phyloP scores from a whole-genome alignment of 805 yeast genomes.

The Kodamaea laetipori region DNA sequence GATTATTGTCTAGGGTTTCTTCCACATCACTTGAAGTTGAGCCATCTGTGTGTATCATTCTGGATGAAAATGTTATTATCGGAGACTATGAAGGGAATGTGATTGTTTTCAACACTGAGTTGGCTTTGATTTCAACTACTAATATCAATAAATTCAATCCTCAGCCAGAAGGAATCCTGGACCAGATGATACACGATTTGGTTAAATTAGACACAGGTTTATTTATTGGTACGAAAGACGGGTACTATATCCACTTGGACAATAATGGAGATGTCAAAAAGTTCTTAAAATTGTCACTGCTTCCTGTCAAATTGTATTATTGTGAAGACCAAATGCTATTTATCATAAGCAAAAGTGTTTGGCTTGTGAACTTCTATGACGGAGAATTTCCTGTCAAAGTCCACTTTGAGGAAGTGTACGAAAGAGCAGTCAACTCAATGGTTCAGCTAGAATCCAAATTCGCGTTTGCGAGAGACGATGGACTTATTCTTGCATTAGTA shows the following conservation, averaged over 20 bases:
- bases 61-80: background rate
- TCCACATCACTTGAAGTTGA: constrained; percentile 4
- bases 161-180: constrained; percentile 3
- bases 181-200: constrained; percentile 18
- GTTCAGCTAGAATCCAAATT: constrained; percentile 19
- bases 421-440: constrained; percentile 26
- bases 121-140: background rate
- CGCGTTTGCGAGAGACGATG: constrained; percentile 38
- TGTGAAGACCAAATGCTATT: constrained; percentile 26
- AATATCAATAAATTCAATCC: constrained; percentile 12
- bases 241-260: constrained; percentile 26
- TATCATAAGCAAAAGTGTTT: constrained; percentile 29
- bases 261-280: constrained; percentile 16
- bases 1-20: background rate
- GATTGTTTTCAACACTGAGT: background rate
- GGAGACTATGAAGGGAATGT: constrained; percentile 10
- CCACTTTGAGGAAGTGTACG: constrained; percentile 38
- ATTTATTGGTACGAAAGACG: constrained; percentile 37
- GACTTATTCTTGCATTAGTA: constrained; percentile 32
- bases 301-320: constrained; percentile 25
- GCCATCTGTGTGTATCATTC: constrained; percentile 8
- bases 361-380: constrained; percentile 34
- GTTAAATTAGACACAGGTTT: constrained; percentile 12
- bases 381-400: constrained; percentile 32
- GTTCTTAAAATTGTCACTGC: constrained; percentile 29